Conservation (phyloP, 768 basidiomycete genomes). For the Clitopilus passeckerianus region DNA sequence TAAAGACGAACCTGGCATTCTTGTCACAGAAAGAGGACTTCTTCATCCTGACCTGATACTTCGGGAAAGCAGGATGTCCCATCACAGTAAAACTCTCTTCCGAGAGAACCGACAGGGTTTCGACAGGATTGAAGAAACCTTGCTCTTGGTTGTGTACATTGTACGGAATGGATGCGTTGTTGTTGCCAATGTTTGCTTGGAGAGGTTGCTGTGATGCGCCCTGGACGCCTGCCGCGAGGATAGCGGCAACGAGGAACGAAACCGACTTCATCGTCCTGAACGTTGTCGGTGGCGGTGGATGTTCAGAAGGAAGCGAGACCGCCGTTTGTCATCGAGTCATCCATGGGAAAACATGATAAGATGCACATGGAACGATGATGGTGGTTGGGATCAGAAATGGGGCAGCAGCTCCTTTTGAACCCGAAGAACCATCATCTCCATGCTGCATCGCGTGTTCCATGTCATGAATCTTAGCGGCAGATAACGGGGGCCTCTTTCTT, state of each 20-base stretch:
- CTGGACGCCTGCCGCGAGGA: background rate
- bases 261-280: background rate
- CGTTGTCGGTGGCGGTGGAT: background rate
- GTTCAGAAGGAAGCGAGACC: no score
- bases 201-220: background rate
- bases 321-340: no score
- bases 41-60: slow-evolving; percentile 53
- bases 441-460: no score
- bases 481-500: no score
- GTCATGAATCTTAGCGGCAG: no score
- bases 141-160: slow-evolving; percentile 14
- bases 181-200: background rate
- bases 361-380: no score
- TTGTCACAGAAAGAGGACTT: slow-evolving; percentile 55
- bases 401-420: no score
- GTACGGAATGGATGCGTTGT: background rate
- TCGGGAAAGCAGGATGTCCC: slow-evolving; percentile 44
- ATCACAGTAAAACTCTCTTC: slow-evolving; percentile 29
- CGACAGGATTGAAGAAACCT: slow-evolving; percentile 29
- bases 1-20: slow-evolving; percentile 43
- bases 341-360: no score
- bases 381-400: no score
- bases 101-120: slow-evolving; percentile 27
- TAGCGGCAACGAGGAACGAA: background rate
- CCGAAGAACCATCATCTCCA: no score